Evolutionary conservation across 495 filamentous ascomycete species (phyloP).

Genomic region (Parathielavia appendiculata): DNA sequence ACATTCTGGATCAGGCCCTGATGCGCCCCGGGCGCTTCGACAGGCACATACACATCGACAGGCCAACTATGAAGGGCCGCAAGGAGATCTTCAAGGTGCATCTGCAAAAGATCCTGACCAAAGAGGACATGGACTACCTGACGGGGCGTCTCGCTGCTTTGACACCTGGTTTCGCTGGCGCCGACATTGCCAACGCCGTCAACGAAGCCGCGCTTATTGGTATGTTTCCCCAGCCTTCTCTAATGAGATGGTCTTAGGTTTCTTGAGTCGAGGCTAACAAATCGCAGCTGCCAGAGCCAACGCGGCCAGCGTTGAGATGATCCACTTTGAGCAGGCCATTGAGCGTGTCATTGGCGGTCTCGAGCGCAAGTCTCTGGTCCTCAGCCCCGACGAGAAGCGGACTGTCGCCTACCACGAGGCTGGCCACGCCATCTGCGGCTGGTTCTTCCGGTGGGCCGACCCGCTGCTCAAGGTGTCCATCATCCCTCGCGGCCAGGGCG

Average conservation of each 20-base stretch:
- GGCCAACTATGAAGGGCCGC: slow-evolving; percentile 92
- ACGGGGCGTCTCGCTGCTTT: slow-evolving; percentile 82
- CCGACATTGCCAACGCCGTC: slow-evolving; percentile 96
- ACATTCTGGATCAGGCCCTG: slow-evolving; percentile 89
- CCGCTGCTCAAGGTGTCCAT: slow-evolving; percentile 97
- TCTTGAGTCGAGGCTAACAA: no score
- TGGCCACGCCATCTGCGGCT: slow-evolving; percentile 96
- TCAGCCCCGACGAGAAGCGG: slow-evolving; percentile 87
- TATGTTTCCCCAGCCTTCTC: slow-evolving; percentile 59
- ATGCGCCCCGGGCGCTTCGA: slow-evolving; percentile 97
- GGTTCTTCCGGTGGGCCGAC: slow-evolving; percentile 95
- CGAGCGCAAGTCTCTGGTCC: slow-evolving; percentile 91
- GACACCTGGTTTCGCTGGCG: slow-evolving; percentile 93
- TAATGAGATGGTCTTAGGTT: no score
- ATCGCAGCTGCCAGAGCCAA: slow-evolving; percentile 70
- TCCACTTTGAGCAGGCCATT: slow-evolving; percentile 93
- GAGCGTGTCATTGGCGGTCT: slow-evolving; percentile 94
- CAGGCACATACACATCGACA: slow-evolving; percentile 87
- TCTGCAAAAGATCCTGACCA: slow-evolving; percentile 84
- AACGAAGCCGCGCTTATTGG: slow-evolving; percentile 97
- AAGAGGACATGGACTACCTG: slow-evolving; percentile 80
- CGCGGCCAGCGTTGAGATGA: slow-evolving; percentile 72
- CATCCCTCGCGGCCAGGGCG: slow-evolving; percentile 90
- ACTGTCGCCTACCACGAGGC: slow-evolving; percentile 98
- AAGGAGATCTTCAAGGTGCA: slow-evolving; percentile 95